Percentiles rank a stretch among this genome's conserved stretches.
These are phyloP conservation scores for Globisporangium alternatum DNA, from an alignment of 352 stramenopile genomes.

Conservation along the genomic window DNA sequence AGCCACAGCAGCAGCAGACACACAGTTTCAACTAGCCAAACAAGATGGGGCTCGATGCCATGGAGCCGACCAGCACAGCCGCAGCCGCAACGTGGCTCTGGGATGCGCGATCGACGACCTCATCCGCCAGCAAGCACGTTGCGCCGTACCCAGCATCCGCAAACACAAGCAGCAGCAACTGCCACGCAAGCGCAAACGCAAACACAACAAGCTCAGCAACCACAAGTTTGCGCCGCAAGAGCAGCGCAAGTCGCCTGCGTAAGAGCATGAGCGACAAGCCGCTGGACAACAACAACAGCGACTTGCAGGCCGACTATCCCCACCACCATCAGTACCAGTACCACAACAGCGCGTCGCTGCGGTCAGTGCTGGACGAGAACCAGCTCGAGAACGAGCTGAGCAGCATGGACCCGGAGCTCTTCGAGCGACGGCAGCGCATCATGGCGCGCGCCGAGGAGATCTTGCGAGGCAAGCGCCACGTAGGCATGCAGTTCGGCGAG, in stretches of 20 bases:
- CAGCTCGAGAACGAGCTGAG: constrained; percentile 15
- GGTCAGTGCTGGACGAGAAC: constrained; percentile 29
- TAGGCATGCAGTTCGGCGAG: constrained; percentile 60
- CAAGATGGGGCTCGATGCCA: constrained; percentile 14
- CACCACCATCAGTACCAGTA: constrained; percentile 11
- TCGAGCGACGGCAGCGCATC: constrained; percentile 35
- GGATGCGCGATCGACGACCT: constrained; percentile 14
- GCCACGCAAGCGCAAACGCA: background rate
- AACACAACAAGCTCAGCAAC: background rate
- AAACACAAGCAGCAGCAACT: background rate
- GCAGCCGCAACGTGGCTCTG: background rate
- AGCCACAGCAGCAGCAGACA: background rate
- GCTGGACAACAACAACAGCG: constrained; percentile 5
- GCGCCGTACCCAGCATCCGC: constrained; percentile 4
- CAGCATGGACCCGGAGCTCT: constrained; percentile 26
- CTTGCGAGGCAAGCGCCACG: constrained; percentile 49
- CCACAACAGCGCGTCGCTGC: constrained; percentile 32
- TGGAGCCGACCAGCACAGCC: constrained; percentile 4
- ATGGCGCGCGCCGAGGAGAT: constrained; percentile 65
- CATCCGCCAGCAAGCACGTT: constrained; percentile 8
- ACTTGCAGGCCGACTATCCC: background rate
- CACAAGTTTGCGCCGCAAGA: constrained; percentile 26
- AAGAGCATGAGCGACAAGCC: constrained; percentile 35
- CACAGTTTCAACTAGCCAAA: constrained; percentile 2
- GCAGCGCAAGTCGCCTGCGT: constrained; percentile 21